Base-by-base conservation (phyloP, 192 early-diverging fungal genomes). In the Radiomyces spectabilis region DNA sequence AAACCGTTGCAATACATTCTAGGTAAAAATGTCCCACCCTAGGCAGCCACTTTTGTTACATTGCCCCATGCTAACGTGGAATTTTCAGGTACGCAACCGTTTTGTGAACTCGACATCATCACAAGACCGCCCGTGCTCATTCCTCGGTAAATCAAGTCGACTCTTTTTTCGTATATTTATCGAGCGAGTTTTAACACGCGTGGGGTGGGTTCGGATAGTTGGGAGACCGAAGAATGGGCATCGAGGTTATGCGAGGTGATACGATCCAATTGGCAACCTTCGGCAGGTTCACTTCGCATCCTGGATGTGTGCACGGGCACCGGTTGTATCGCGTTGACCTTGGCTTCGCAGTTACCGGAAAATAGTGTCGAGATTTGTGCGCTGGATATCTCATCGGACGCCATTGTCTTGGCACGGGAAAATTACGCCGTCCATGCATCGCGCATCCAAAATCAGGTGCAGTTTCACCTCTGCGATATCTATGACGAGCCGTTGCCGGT, bases 171-270 rank as follows among this genome's bases (percentile, higher is more conserved):
- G 2, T 39, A 21, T 61, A n/a, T 16, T 7, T 57, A 44, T 44
- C 12, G 12, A 21, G 15, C 5, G n/a, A 19, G 5, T 42, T 42
- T 42, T 16, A 42, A 5, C 16, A 42, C 16, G 5, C 41, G 22
- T 10, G 10, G 12, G 27, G n/a, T 37, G 34, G 26, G 4, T 27
- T 13, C n/a, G 27, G 12, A 64, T 63, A 80, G 79, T 58, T 89
- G 84, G 89, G 95, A 98, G 69, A 98, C 95, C 1, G 93, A 98
- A 71, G 91, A 94, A 72, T 94, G 91, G 90, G 78, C 84, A n/a
- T 45, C 74, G 19, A 65, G 78, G 9, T 56, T 92, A 9, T 69
- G 80, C 24, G 42, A 60, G 5, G 24, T 76, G 30, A 33, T 93
- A 8, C 68, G 66, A 5, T 55, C 48, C 16, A 42, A 61, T 44